Evolutionary conservation across 2,329 filamentous ascomycete genomes (phyloP).

Genomic region (Colletotrichum chlorophyti): DNA sequence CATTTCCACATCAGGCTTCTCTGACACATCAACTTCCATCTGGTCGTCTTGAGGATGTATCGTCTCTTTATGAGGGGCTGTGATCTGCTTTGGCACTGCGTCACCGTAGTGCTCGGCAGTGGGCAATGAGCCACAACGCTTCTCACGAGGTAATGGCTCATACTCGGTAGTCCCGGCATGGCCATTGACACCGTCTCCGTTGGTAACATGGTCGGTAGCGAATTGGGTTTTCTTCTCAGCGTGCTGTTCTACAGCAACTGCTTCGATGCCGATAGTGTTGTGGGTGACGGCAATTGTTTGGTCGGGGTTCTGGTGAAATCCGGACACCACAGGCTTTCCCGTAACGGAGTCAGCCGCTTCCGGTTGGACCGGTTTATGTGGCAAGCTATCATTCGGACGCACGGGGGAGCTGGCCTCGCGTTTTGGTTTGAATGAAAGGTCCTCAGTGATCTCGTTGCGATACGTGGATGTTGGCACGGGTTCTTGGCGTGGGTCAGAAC

Average conservation of each 20-base stretch:
- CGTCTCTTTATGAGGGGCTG: not conserved
- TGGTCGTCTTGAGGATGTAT: not conserved
- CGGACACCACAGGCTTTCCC: not conserved
- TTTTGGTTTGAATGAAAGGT: conserved; percentile 20
- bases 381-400: conserved; percentile 9
- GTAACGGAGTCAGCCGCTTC: conserved; percentile 19
- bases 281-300: not conserved
- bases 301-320: conserved; percentile 15
- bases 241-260: not conserved
- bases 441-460: not conserved
- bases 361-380: conserved; percentile 12
- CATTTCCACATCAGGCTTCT: not conserved
- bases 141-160: not conserved
- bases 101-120: not conserved
- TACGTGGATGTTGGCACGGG: not conserved
- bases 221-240: not conserved
- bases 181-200: conserved; percentile 5
- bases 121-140: not conserved
- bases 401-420: conserved; percentile 23
- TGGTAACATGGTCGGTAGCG: not conserved
- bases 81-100: not conserved
- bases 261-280: not conserved
- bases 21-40: conserved; percentile 10
- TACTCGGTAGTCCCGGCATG: not conserved
- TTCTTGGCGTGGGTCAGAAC: not conserved